Base-by-base conservation (phyloP, 768 basidiomycete species). In the Tulasnella sp. region DNA sequence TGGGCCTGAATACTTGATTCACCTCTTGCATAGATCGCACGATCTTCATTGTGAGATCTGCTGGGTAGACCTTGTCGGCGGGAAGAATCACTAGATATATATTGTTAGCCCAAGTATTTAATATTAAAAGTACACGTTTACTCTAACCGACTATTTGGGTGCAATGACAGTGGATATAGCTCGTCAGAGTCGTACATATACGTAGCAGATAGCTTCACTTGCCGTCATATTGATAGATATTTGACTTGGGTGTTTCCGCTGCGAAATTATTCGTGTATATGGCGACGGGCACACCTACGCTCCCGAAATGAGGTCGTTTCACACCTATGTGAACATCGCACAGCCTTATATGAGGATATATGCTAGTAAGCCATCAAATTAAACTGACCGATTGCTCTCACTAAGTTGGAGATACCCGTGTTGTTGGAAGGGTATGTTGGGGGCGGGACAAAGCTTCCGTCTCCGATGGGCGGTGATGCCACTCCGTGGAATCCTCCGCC, bases 181-280 rank as follows among this genome's bases (percentile, higher is more conserved):
- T n/a, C n/a, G n/a, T n/a, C n/a, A n/a, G n/a, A n/a, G n/a, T n/a
- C n/a, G n/a, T n/a, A n/a, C 21, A 24, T 21, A 43, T n/a, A 30
- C 1, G 42, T 23, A 56, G 27, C 48, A 50, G 54, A 60, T 56
- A 2, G 29, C 1, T 21, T 13, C 21, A 70, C 83, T 63, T 67
- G 85, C 88, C 82, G 68, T 91, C 87, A 65, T 90, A 89, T 65
- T 90, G 88, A 62, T 84, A 76, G 43, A 88, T 88, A 27, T 79
- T 77, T 4, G 69, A 71, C 23, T 83, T 77, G 0, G 87, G 82
- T 15, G 85, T 80, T 0, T 76, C 74, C 2, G 80, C 79, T 43
- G 67, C 68, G 64, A 87, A 90, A 51, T 84, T 84, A 68, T 90
- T 91, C 30, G 79, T 75, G 5, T 59, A 63, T 4, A 81, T 73